Conservation (phyloP, 495 filamentous ascomycete species). For the Penicillium odoratum region DNA sequence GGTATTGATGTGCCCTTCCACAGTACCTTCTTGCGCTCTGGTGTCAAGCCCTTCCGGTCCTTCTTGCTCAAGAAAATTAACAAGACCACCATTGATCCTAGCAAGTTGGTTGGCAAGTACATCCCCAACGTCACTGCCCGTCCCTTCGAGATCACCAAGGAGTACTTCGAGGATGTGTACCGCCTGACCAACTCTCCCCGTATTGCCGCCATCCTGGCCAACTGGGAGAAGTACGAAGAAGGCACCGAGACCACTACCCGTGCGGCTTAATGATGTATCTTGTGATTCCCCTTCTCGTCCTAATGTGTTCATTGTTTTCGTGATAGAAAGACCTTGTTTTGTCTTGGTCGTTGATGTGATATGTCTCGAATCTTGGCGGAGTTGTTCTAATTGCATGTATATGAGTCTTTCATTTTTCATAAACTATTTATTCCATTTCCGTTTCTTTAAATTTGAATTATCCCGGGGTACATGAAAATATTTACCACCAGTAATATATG, state of each 20-base stretch:
- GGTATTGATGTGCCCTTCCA: constrained; percentile 99
- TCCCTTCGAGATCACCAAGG: constrained; percentile 93
- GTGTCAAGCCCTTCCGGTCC: constrained; percentile 96
- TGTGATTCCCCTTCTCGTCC: constrained; percentile 25
- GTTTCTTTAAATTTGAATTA: neutral
- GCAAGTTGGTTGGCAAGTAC: constrained; percentile 96
- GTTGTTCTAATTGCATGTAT: constrained; percentile 21
- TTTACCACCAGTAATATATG: too few relatives aligned
- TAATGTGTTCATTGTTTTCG: constrained; percentile 20
- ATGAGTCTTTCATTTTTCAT: constrained; percentile 11
- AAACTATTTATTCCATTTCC: constrained; percentile 11
- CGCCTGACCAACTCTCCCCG: constrained; percentile 86
- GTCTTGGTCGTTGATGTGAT: constrained; percentile 31
- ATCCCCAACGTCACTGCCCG: constrained; percentile 97
- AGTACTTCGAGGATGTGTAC: constrained; percentile 99
- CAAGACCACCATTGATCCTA: constrained; percentile 94
- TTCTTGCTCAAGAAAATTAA: constrained; percentile 99
- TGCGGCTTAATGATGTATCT: constrained; percentile 14
- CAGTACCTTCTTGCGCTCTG: constrained; percentile 93
- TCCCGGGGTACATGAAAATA: too few relatives aligned
- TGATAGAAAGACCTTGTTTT: constrained; percentile 26
- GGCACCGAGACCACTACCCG: constrained; percentile 32
- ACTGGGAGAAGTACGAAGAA: constrained; percentile 71
- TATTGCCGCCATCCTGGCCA: constrained; percentile 86
- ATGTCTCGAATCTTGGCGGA: constrained; percentile 26